Evolutionary conservation across 2,329 filamentous ascomycete species (phyloP).

Genomic region (Raffaelea arxii): DNA sequence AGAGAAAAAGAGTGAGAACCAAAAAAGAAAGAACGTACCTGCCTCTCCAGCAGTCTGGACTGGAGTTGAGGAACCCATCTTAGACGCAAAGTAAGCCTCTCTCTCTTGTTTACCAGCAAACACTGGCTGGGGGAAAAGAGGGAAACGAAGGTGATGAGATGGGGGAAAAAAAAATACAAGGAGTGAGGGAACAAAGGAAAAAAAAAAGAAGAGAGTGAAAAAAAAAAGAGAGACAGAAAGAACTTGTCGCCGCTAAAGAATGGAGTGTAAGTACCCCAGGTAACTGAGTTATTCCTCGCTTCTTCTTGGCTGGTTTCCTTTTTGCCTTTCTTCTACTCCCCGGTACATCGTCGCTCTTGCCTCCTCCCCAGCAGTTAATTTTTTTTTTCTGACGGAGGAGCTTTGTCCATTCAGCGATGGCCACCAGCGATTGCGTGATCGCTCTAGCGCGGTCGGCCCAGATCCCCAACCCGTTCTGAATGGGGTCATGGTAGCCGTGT

Average conservation of each 20-base stretch:
- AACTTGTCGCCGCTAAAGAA: background rate
- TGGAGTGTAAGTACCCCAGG: background rate
- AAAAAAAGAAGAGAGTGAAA: background rate
- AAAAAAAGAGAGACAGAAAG: background rate
- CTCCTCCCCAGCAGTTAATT: background rate
- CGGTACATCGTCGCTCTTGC: background rate
- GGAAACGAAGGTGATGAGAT: background rate
- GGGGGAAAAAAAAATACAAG: background rate
- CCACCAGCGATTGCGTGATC: constrained; percentile 23
- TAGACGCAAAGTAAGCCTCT: background rate
- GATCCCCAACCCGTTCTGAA: constrained; percentile 2
- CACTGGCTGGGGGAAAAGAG: background rate
- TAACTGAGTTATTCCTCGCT: background rate
- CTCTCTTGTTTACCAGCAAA: background rate
- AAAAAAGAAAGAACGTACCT: constrained; percentile 11
- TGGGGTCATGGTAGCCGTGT: background rate
- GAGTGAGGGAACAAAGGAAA: background rate
- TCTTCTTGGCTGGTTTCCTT: background rate
- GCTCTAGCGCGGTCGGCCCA: constrained; percentile 16
- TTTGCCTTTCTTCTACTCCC: background rate
- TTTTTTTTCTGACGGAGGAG: background rate
- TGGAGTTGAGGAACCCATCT: constrained; percentile 12
- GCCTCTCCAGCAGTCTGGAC: constrained; percentile 15
- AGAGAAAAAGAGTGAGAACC: too few species aligned
- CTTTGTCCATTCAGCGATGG: constrained; percentile 8